phyloP scores from a whole-genome alignment of 1,139 yeast genomes.

The Geotrichum aggregatum region DNA sequence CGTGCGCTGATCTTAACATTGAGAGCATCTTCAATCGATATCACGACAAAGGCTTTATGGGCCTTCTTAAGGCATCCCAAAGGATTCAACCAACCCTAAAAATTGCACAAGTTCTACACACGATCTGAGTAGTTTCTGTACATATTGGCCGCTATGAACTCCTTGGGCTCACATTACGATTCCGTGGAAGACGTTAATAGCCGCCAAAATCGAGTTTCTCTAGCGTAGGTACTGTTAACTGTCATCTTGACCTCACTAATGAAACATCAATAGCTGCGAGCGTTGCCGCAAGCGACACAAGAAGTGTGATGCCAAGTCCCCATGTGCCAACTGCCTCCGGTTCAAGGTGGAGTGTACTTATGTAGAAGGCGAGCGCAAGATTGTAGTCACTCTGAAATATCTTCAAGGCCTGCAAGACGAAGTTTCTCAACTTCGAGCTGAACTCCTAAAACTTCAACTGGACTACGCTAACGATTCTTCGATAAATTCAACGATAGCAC shows the following conservation, averaged over 20 bases:
- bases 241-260: neutral
- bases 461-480: neutral
- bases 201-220: conserved; percentile 1
- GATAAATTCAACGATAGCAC: too few relatives aligned
- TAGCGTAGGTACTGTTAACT: conserved; percentile 1
- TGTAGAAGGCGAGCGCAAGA: conserved; percentile 70
- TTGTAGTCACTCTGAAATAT: conserved; percentile 73
- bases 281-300: conserved; percentile 73
- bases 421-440: conserved; percentile 52
- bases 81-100: too few relatives aligned
- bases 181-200: neutral
- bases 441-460: too few relatives aligned
- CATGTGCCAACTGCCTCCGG: conserved; percentile 61
- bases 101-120: too few relatives aligned
- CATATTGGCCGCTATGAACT: too few relatives aligned
- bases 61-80: too few relatives aligned
- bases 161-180: too few relatives aligned
- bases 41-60: too few relatives aligned
- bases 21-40: too few relatives aligned
- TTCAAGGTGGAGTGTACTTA: conserved; percentile 69
- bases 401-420: conserved; percentile 63
- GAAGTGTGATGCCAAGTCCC: conserved; percentile 77
- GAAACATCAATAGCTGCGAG: conserved; percentile 44
- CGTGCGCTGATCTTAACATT: too few relatives aligned
- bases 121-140: too few relatives aligned